Percentiles rank a stretch among this genome's conserved stretches.
phyloP scores from a whole-genome alignment of 306 rosid species.

The Calophaca sinica region DNA sequence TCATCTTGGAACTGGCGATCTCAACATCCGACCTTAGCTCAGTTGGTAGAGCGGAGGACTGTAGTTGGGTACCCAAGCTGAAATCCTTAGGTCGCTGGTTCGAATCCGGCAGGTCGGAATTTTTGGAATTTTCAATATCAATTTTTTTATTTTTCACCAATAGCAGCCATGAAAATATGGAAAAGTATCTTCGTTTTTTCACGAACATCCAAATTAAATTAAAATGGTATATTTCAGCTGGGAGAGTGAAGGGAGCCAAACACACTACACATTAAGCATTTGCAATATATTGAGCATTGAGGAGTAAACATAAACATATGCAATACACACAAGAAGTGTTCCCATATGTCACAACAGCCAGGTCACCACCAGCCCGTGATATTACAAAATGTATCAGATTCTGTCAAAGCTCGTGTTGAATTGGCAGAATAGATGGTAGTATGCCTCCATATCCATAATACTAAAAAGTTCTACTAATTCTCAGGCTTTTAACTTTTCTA shows the following conservation, averaged over 20 bases:
- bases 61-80: conserved; percentile 36
- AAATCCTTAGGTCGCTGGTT: conserved; percentile 62
- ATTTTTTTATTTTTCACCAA: not conserved
- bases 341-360: too few relatives aligned
- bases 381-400: conserved; percentile 3
- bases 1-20: fast-evolving
- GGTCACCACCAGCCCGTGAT: conserved; percentile 41
- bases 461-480: too few relatives aligned
- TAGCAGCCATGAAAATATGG: not conserved
- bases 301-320: too few relatives aligned
- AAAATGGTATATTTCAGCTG: not conserved
- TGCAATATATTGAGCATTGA: not conserved
- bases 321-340: too few relatives aligned
- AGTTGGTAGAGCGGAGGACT: conserved; percentile 70
- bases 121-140: not conserved
- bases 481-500: too few relatives aligned
- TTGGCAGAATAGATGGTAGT: too few relatives aligned
- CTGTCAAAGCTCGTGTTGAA: too few relatives aligned
- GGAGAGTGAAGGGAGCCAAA: not conserved
- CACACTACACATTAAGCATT: not conserved
- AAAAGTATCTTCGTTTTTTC: too few relatives aligned
- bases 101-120: conserved; percentile 61
- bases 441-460: too few relatives aligned
- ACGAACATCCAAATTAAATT: not conserved
- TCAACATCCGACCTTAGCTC: conserved; percentile 54